phyloP scores from a whole-genome alignment of 192 early-diverging fungal species.

The Polychytrium aggregatum region DNA sequence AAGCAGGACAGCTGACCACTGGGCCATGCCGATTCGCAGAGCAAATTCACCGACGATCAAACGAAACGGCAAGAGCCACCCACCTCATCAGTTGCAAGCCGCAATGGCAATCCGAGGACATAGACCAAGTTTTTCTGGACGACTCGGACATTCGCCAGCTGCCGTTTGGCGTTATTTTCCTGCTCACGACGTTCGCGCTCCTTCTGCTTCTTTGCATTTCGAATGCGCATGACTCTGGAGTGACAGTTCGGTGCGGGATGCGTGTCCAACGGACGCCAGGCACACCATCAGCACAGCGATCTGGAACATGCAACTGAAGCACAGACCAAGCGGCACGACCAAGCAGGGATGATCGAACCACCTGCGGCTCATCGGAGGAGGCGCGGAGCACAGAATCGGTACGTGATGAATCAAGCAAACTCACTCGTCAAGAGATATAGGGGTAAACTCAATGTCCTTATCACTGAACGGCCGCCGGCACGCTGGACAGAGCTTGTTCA shows the following conservation, averaged over 20 bases:
- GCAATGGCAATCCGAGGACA: slow-evolving; percentile 83
- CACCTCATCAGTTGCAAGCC: slow-evolving; percentile 83
- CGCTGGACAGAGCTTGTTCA: slow-evolving; percentile 89
- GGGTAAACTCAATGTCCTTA: slow-evolving; percentile 74
- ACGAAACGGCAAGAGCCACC: slow-evolving; percentile 1
- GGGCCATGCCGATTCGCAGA: too few relatives aligned
- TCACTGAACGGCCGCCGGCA: slow-evolving; percentile 86
- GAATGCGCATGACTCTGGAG: slow-evolving; percentile 51
- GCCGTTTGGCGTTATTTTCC: slow-evolving; percentile 64
- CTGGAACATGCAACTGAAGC: too few relatives aligned
- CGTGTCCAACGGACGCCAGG: not conserved
- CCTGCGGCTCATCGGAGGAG: too few relatives aligned
- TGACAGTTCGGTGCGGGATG: too few relatives aligned
- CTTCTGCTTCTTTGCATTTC: slow-evolving; percentile 74
- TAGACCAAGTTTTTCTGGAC: slow-evolving; percentile 98
- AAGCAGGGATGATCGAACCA: too few relatives aligned
- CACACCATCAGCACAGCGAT: not conserved
- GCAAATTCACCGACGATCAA: not conserved
- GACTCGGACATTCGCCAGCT: slow-evolving; percentile 80
- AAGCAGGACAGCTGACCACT: not conserved
- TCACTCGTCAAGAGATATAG: slow-evolving; percentile 85
- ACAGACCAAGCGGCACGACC: too few relatives aligned
- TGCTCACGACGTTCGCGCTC: slow-evolving; percentile 86
- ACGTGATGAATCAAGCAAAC: too few relatives aligned
- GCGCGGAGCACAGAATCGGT: too few relatives aligned